Conservation (phyloP, 2,329 filamentous ascomycete genomes). For the Colletotrichum sp. region DNA sequence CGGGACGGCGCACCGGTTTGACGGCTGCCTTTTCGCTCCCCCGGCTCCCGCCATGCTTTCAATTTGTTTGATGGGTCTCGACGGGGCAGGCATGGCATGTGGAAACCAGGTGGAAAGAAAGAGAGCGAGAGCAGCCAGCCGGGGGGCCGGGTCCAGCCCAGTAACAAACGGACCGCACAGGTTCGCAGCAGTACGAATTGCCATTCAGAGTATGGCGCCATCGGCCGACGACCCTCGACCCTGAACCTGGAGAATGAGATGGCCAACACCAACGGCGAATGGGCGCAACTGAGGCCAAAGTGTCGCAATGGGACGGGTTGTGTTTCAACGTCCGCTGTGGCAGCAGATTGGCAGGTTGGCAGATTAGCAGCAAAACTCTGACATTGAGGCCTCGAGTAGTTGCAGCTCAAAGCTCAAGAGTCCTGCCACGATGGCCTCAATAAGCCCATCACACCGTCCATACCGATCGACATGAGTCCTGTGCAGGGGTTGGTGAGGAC, state of each 20-base stretch:
- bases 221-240: background rate
- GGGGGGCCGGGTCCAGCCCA: background rate
- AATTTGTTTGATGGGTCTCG: background rate
- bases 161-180: background rate
- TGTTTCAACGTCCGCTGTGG: constrained; percentile 2
- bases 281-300: background rate
- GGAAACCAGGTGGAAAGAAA: background rate
- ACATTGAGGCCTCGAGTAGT: background rate
- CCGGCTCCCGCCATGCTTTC: background rate
- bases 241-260: background rate
- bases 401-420: background rate
- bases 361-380: background rate
- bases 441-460: background rate
- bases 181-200: background rate
- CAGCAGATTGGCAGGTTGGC: background rate
- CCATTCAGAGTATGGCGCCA: background rate
- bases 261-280: background rate
- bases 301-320: background rate
- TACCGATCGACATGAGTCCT: background rate
- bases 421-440: background rate
- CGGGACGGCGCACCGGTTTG: constrained; percentile 6
- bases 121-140: background rate
- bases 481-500: background rate
- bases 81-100: background rate
- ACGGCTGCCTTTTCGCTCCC: background rate